Evolutionary conservation across 306 rosid genomes (phyloP), one percentile per base, ranked within the genome.

Genomic region (Lupinus albus): DNA sequence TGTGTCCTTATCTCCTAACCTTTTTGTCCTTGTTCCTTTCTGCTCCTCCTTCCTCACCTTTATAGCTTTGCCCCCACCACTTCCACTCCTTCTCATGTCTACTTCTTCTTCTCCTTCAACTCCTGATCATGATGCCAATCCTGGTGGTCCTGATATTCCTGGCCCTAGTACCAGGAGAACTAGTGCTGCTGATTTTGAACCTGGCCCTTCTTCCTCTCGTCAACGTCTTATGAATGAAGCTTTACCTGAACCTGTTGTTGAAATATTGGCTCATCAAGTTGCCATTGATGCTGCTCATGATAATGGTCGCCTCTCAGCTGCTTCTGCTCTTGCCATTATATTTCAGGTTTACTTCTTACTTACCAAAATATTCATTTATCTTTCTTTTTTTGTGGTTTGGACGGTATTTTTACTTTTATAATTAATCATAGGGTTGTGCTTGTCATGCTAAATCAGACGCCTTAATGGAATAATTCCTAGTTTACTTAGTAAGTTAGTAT

Each of bases 11-110:
- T 88, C 94, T 72, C 71, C 73, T 68, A 0, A 68, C 88, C 88
- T 90, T 91, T 93, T 90, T 92, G 96, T 89, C 89, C 87, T 81
- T 79, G 82, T 79, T 81, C 74, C 82, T 58, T 83, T 81, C 86
- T 47, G 61, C 47, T 56, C 70, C 70, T 28, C 49, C 30, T 25
- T 25, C 30, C 30, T 4, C 30, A 25, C 30, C 4, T 25, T 69
- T 74, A 71, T 53, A 70, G 42, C 32, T 74, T 50, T 35, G 25
- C 38, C 42, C 30, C 42, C 48, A 39, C 25, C 60, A 65, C 73
- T 38, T 11, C 56, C 56, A 41, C 59, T 54, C 73, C 8, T 70
- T 80, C 73, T 80, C 87, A 83, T 88, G 71, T 85, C 92, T 35
- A 76, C 89, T 2, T 67, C 85, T 0, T 51, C 87, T 7, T 58